Percentiles rank a stretch among this genome's conserved stretches.
Evolutionary conservation across 441 rosid species (phyloP).

Genomic region (Corymbia citriodora): DNA sequence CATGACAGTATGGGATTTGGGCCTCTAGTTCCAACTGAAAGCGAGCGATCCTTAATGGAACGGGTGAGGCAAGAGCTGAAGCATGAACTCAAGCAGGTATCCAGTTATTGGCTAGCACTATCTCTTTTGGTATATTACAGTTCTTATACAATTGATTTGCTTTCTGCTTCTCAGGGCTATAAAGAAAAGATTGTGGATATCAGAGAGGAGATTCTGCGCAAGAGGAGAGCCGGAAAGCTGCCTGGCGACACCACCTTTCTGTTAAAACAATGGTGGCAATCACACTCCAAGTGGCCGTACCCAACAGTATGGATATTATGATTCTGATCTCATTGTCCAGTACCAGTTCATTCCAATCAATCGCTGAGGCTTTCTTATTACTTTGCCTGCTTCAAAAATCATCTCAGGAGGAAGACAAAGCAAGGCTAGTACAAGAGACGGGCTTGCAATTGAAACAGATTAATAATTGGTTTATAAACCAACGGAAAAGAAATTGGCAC

Average conservation of each 20-base stretch:
- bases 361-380: background rate
- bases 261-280: background rate
- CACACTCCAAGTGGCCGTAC: conserved; percentile 1
- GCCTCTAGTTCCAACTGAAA: background rate
- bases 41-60: background rate
- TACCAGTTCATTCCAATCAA: background rate
- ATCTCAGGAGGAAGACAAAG: conserved; percentile 36
- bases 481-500: conserved; percentile 41
- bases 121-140: background rate
- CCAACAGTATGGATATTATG: background rate
- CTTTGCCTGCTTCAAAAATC: background rate
- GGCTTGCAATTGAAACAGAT: conserved; percentile 38
- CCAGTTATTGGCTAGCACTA: background rate
- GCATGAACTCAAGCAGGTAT: conserved; percentile 1
- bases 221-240: conserved; percentile 3
- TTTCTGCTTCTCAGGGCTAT: background rate
- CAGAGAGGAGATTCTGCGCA: background rate
- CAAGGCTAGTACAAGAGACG: conserved; percentile 31
- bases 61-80: conserved; percentile 3
- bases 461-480: conserved; percentile 44
- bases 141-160: background rate
- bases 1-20: background rate
- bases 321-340: background rate
- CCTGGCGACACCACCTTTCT: conserved; percentile 1
- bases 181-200: conserved; percentile 1